These are phyloP conservation scores for Entomortierella chlamydospora DNA, from an alignment of 192 early-diverging fungal genomes.

Conservation along the genomic window DNA sequence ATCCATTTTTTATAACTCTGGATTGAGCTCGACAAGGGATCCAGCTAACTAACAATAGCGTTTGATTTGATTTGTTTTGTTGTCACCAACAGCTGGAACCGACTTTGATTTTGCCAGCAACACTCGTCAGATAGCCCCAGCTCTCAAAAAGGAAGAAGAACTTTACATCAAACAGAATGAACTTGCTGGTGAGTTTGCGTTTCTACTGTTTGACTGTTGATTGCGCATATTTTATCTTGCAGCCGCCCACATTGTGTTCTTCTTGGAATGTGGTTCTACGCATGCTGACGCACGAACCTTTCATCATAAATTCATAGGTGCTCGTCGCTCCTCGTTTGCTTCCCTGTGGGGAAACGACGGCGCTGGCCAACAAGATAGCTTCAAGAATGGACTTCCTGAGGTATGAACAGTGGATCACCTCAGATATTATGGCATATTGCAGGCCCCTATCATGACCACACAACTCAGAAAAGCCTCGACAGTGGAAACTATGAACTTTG, in stretches of 20 bases:
- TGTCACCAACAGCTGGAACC: conserved; percentile 43
- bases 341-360: conserved; percentile 46
- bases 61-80: conserved; percentile 6
- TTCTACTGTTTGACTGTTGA: not conserved
- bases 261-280: too few relatives aligned
- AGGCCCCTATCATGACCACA: not conserved
- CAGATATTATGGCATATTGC: not conserved
- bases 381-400: conserved; percentile 52
- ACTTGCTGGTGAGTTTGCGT: conserved; percentile 48
- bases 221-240: not conserved
- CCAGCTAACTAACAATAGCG: not conserved
- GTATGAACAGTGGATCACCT: conserved; percentile 2
- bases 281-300: too few relatives aligned
- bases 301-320: conserved; percentile 11
- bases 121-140: conserved; percentile 62
- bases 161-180: conserved; percentile 58
- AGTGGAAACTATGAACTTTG: not conserved
- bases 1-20: not conserved
- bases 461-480: not conserved
- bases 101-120: conserved; percentile 82
- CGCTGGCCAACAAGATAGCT: conserved; percentile 24
- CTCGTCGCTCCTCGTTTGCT: conserved; percentile 47
- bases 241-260: too few relatives aligned
- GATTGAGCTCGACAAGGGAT: too few relatives aligned
- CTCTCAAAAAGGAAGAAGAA: conserved; percentile 63